Percentiles rank a stretch among this genome's conserved stretches.
Evolutionary conservation across 2,329 filamentous ascomycete species (phyloP).

Genomic region (Aspergillus thermomutatus): DNA sequence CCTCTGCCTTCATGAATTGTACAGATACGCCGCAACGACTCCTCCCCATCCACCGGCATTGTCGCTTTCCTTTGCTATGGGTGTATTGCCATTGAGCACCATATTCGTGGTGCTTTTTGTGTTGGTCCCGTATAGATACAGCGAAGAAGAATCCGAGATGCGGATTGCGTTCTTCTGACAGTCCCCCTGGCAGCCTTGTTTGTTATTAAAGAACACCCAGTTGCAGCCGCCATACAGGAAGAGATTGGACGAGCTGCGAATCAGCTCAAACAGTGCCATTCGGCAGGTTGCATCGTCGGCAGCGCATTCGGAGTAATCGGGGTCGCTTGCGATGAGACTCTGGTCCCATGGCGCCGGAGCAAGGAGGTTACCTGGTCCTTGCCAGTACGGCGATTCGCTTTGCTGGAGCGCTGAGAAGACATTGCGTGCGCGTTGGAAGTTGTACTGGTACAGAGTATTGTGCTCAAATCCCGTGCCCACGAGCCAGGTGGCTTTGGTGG

Average conservation of each 20-base stretch:
- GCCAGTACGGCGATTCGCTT: conserved; percentile 32
- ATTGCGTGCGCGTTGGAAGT: conserved; percentile 41
- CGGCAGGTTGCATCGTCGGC: conserved; percentile 31
- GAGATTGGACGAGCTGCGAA: conserved; percentile 28
- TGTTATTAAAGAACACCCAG: conserved; percentile 41
- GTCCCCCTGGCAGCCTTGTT: conserved; percentile 28
- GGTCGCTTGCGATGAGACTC: conserved; percentile 20
- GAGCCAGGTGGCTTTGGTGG: conserved; percentile 43
- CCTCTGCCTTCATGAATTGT: conserved; percentile 12
- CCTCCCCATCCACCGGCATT: conserved; percentile 35
- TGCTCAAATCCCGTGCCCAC: conserved; percentile 48
- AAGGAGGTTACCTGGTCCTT: conserved; percentile 30
- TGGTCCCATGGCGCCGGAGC: conserved; percentile 27
- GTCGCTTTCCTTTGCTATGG: conserved; percentile 22
- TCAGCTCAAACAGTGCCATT: conserved; percentile 32
- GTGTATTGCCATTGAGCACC: conserved; percentile 21
- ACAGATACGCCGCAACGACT: conserved; percentile 31
- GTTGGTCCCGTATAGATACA: conserved; percentile 30
- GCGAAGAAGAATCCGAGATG: conserved; percentile 19
- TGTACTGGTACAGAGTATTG: conserved; percentile 48
- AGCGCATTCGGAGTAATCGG: conserved; percentile 26
- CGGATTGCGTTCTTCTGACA: conserved; percentile 39
- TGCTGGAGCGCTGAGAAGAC: conserved; percentile 40
- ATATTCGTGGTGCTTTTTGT: conserved; percentile 30
- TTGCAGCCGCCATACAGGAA: conserved; percentile 39